Evolutionary conservation across 352 stramenopile genomes (phyloP).

Genomic region (Elongisporangium senticosum): DNA sequence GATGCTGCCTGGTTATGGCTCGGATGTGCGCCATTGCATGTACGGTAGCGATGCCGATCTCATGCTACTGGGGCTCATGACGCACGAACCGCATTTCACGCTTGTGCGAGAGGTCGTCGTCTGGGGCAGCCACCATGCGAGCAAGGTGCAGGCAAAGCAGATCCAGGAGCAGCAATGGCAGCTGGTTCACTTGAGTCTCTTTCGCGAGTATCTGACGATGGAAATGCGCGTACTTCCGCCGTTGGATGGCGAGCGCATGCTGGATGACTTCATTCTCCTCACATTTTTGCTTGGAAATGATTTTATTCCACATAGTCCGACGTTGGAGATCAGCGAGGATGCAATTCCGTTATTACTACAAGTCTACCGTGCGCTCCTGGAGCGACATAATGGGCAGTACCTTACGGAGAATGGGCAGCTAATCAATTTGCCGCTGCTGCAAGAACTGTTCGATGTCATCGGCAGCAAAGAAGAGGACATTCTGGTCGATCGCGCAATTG

Average conservation of each 20-base stretch:
- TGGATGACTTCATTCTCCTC: slow-evolving; percentile 99
- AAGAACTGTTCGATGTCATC: slow-evolving; percentile 91
- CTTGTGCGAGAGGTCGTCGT: slow-evolving; percentile 97
- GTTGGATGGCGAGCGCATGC: slow-evolving; percentile 89
- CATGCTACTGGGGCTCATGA: slow-evolving; percentile 97
- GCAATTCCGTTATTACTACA: slow-evolving; percentile 93
- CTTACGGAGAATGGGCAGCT: slow-evolving; percentile 90
- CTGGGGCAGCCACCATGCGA: slow-evolving; percentile 76
- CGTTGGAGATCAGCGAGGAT: slow-evolving; percentile 97
- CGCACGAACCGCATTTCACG: slow-evolving; percentile 98
- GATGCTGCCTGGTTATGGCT: slow-evolving; percentile 88
- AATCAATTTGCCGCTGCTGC: slow-evolving; percentile 84
- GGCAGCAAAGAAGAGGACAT: slow-evolving; percentile 94
- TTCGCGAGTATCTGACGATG: slow-evolving; percentile 97
- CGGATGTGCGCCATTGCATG: slow-evolving; percentile 97
- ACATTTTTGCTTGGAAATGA: slow-evolving; percentile 99
- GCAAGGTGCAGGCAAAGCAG: slow-evolving; percentile 73
- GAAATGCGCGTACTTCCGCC: slow-evolving; percentile 87
- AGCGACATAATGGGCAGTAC: slow-evolving; percentile 88
- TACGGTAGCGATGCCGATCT: slow-evolving; percentile 99
- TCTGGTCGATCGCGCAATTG: slow-evolving; percentile 65
- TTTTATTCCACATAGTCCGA: slow-evolving; percentile 98
- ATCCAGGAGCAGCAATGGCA: slow-evolving; percentile 96
- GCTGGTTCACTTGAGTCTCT: slow-evolving; percentile 94
- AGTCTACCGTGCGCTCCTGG: slow-evolving; percentile 88